Conservation (phyloP, 495 filamentous ascomycete species). For the Annulohypoxylon stygium region DNA sequence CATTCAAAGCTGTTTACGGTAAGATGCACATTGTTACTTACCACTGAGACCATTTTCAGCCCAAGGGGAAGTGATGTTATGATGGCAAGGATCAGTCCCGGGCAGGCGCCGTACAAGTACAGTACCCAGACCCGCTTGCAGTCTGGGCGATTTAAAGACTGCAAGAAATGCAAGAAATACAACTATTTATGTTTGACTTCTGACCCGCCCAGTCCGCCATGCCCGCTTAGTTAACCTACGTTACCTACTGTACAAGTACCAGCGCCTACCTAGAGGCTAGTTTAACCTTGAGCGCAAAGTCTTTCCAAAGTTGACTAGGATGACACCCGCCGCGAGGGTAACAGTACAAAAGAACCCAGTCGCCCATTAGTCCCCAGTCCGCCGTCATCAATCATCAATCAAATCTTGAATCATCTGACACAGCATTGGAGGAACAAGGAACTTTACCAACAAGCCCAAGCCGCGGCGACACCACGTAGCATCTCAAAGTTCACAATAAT, state of each 20-base stretch:
- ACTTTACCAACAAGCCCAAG: conserved; percentile 8
- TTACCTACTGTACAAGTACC: too few species aligned
- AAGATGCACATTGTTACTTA: too few species aligned
- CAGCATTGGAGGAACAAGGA: conserved; percentile 3
- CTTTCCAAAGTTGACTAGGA: neutral
- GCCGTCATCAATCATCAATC: conserved; percentile 28
- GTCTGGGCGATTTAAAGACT: neutral
- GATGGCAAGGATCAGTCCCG: conserved; percentile 1
- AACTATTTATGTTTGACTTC: neutral
- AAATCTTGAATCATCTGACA: conserved; percentile 37
- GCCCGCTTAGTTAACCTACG: neutral
- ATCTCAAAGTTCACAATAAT: conserved; percentile 11
- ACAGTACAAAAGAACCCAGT: neutral
- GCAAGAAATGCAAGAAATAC: conserved; percentile 2
- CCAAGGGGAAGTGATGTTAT: neutral
- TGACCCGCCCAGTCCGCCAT: neutral
- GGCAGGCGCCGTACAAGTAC: conserved; percentile 10
- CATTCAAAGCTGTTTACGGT: too few species aligned
- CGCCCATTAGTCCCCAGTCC: too few species aligned
- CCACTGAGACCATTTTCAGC: neutral
- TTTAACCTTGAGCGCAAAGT: neutral
- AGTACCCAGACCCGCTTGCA: conserved; percentile 10
- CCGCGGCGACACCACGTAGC: conserved; percentile 29
- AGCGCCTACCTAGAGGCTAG: neutral
- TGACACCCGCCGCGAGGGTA: neutral